A percentile compares a stretch with the other conserved stretches of the same genome.
These are phyloP conservation scores for Aspergillus niger DNA, from an alignment of 2,329 filamentous ascomycete species.

Conservation along the genomic window DNA sequence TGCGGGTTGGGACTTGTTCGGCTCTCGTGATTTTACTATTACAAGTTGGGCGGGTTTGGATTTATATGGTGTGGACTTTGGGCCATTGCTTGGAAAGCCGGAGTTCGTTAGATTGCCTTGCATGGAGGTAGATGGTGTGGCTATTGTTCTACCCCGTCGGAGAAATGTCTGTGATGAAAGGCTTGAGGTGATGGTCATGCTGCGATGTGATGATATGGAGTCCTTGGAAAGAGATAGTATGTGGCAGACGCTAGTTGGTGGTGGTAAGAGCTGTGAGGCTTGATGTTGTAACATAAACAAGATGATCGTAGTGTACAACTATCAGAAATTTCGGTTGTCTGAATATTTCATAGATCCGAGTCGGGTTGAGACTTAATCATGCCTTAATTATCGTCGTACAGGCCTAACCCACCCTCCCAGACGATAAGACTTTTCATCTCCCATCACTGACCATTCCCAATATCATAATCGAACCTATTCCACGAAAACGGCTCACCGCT, in stretches of 20 bases:
- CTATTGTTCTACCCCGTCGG: neutral
- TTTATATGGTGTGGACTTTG: slow-evolving; percentile 14
- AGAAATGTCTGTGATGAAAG: neutral
- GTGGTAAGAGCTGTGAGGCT: too few species aligned
- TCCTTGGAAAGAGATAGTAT: slow-evolving; percentile 1
- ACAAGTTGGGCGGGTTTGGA: slow-evolving; percentile 17
- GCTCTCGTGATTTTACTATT: slow-evolving; percentile 15
- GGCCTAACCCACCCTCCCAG: too few species aligned
- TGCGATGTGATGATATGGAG: slow-evolving; percentile 10
- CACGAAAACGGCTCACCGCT: slow-evolving; percentile 1
- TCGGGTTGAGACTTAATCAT: too few species aligned
- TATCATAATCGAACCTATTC: neutral
- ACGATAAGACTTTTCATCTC: too few species aligned
- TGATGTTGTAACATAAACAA: too few species aligned
- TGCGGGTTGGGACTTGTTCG: slow-evolving; percentile 18
- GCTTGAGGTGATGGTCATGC: slow-evolving; percentile 7
- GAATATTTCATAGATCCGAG: too few species aligned
- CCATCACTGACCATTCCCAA: too few species aligned
- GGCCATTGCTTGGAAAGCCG: neutral
- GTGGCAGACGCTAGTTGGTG: neutral
- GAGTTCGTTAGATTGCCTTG: slow-evolving; percentile 12
- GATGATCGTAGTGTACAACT: too few species aligned
- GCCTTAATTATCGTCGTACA: too few species aligned
- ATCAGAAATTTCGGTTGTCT: too few species aligned
- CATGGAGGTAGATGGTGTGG: slow-evolving; percentile 14